These are phyloP conservation scores for Skeletonema potamos DNA, from an alignment of 108 stramenopile genomes.

Conservation along the genomic window DNA sequence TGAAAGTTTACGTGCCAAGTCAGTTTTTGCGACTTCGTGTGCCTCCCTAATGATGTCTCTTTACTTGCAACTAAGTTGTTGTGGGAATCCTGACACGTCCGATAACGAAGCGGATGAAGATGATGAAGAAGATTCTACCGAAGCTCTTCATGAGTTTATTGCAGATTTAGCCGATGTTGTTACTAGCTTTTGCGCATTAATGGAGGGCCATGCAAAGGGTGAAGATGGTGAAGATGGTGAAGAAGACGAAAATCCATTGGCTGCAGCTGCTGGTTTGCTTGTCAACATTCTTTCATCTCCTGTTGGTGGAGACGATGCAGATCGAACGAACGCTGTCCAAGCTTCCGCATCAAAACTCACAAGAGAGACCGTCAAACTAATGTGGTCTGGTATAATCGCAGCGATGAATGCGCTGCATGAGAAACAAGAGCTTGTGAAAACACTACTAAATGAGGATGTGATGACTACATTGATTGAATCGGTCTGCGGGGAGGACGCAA, in stretches of 20 bases:
- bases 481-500: constrained; percentile 48
- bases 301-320: constrained; percentile 52
- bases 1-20: constrained; percentile 31
- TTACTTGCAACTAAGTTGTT: constrained; percentile 58
- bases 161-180: constrained; percentile 54
- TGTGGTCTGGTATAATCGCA: constrained; percentile 64
- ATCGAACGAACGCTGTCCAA: constrained; percentile 33
- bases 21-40: constrained; percentile 51
- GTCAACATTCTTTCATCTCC: constrained; percentile 71
- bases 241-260: constrained; percentile 57
- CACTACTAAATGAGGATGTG: constrained; percentile 56
- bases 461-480: constrained; percentile 56
- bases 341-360: constrained; percentile 72
- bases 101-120: constrained; percentile 46
- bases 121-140: constrained; percentile 60
- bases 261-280: constrained; percentile 58
- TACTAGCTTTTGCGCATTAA: constrained; percentile 16
- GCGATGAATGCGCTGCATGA: constrained; percentile 7
- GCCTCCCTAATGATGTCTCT: constrained; percentile 51
- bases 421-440: constrained; percentile 17
- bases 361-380: constrained; percentile 68
- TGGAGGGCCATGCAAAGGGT: constrained; percentile 2
- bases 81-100: constrained; percentile 37
- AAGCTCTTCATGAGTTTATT: constrained; percentile 62
- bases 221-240: constrained; percentile 19